Conservation (phyloP, 176 grass and related monocot species). For the Oropetium thomaeum region DNA sequence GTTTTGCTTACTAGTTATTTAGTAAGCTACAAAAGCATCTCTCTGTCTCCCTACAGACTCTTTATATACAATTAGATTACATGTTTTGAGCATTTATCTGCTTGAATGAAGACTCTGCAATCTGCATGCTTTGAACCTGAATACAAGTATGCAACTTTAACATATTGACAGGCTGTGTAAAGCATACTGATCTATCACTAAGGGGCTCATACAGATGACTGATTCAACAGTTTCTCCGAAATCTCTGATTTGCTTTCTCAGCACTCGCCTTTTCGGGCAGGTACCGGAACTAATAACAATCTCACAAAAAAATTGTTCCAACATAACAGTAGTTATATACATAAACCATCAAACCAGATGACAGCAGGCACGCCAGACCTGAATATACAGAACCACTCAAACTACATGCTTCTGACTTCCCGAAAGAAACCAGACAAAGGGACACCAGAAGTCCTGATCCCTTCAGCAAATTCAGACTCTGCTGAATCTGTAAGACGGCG, state of each 20-base stretch:
- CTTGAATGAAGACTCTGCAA: not conserved
- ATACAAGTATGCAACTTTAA: not conserved
- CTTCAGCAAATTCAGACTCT: constrained; percentile 1
- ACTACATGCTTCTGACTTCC: not conserved
- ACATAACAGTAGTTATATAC: not conserved
- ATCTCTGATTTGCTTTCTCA: not conserved
- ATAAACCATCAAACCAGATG: not conserved
- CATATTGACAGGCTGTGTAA: not conserved
- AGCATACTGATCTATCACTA: too few species aligned
- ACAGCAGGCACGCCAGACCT: not conserved
- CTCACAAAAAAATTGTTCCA: not conserved
- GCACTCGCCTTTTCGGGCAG: not conserved
- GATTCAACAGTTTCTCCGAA: not conserved
- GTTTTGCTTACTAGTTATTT: not conserved
- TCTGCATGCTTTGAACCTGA: not conserved
- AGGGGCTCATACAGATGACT: not conserved
- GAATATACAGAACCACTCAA: not conserved
- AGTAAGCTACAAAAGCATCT: too few species aligned
- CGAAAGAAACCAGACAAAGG: not conserved
- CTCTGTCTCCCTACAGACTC: not conserved
- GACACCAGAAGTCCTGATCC: not conserved
- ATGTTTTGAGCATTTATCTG: not conserved
- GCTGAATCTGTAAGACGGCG: not conserved
- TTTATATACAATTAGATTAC: not conserved
- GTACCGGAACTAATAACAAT: not conserved